A percentile compares a stretch with the other conserved stretches of the same genome.
These are phyloP conservation scores for Scleromitrula shiraiana DNA, from an alignment of 2,329 filamentous ascomycete genomes.

Conservation along the genomic window DNA sequence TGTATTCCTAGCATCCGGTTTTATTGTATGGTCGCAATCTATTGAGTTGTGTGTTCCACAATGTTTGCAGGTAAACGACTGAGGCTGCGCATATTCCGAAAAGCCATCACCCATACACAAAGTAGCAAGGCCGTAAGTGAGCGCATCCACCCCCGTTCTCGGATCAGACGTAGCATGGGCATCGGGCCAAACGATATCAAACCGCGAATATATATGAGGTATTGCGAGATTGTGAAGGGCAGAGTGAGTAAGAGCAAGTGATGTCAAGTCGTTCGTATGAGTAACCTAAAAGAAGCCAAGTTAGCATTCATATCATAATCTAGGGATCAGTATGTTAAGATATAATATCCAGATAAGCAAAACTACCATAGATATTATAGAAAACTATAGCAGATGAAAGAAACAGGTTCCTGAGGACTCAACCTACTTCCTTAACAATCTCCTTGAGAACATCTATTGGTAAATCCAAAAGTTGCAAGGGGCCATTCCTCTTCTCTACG, in stretches of 20 bases:
- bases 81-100: constrained; percentile 14
- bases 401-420: too few relatives aligned
- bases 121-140: constrained; percentile 75
- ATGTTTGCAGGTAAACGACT: constrained; percentile 27
- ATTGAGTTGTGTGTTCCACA: constrained; percentile 25
- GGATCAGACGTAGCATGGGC: constrained; percentile 55
- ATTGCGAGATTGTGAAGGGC: constrained; percentile 67
- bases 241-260: constrained; percentile 70
- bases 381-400: too few relatives aligned
- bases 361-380: too few relatives aligned
- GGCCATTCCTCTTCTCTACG: constrained; percentile 45
- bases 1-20: constrained; percentile 11
- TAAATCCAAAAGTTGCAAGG: constrained; percentile 62
- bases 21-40: constrained; percentile 21
- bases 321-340: not conserved
- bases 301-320: not conserved
- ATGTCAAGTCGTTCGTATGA: constrained; percentile 73
- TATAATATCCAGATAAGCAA: not conserved
- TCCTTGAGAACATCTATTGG: constrained; percentile 71
- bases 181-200: constrained; percentile 85
- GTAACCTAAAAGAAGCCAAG: constrained; percentile 49
- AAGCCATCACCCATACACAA: constrained; percentile 66
- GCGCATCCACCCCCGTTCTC: constrained; percentile 67
- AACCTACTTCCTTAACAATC: constrained; percentile 66
- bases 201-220: constrained; percentile 74